Evolutionary conservation across 2,329 filamentous ascomycete genomes (phyloP), one percentile per base, ranked within the genome.

Genomic region (Penicillium sp.): DNA sequence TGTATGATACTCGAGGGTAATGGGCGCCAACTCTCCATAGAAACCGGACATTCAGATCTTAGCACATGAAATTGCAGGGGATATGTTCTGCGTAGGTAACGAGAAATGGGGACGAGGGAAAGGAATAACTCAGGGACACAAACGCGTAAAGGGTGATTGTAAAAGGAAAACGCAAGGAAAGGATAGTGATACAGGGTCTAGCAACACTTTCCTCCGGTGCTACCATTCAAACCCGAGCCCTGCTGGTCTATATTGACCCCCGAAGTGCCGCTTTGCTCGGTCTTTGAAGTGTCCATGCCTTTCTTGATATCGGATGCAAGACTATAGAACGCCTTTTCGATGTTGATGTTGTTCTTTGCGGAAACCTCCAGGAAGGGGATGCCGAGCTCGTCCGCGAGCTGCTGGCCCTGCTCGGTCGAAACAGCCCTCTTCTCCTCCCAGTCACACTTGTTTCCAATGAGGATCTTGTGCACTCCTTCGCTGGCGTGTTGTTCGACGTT

Each of bases 381-480:
- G 68, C 92, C 91, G 55, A 99, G 87, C 77, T 97, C 94, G 76
- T 96, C 89, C 53, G 94, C 94, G 50, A 99, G 84, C 61, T 88
- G 87, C 75, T 99, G 92, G 65, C 94, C 94, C 69, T 91, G 88
- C 74, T 97, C 92, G 54, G 89, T 96, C 43, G 90, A 91, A 34
- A 99, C 89, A 49, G 90, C 91, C 63, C 94, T 88, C 83, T 97
- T 97, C 79, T 99, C 94, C 77, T 97, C 94, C 94, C 94, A 97
- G 77, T 99, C 94, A 79, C 94, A 99, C 80, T 99, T 99, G 84
- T 99, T 99, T 73, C 94, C 94, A 64, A 99, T 97, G 62, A 99
- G 84, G 71, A 99, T 97, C 83, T 97, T 99, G 85, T 97, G 97
- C 71, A 99, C 94, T 68, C 94, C 94, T 78, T 97, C 94, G 67